Base-by-base conservation (phyloP, 202 grass and related monocot genomes). In the Setaria viridis region DNA sequence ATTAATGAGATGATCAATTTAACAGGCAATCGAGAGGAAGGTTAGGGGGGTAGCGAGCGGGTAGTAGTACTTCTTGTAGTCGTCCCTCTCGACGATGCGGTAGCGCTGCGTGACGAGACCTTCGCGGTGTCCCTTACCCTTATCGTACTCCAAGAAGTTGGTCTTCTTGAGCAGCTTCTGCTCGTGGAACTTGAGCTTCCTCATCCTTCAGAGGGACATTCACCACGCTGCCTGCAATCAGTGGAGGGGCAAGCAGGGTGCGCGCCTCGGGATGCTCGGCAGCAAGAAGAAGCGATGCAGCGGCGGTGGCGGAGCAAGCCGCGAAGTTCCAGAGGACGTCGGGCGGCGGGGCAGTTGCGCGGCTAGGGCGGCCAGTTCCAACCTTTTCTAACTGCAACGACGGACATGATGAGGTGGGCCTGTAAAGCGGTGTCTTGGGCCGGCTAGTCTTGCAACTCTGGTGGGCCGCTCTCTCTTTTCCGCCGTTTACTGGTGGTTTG, bases 11-110 rank as follows among this genome's bases (percentile, higher is more conserved):
- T 45, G n/a, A 33, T 16, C 5, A 13, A 67, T 30, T 37, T 11
- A 39, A 46, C 20, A 5, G 12, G 62, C 46, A 15, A 78, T 63
- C 37, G 11, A 29, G 53, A 12, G 7, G 12, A 4, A 9, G 55
- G 33, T 2, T 14, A 5, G 11, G 50, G 35, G 11, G n/a, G 2
- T 4, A 50, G 67, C 17, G 19, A 70, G 37, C 13, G 56, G 12
- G 21, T 17, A 51, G n/a, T 81, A 33, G 16, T 86, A 91, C 89
- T 95, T 98, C 78, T 94, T 98, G 85, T 94, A 95, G 79, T 98
- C 95, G 72, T 98, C 95, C 70, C 91, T 88, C 51, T 80, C 91
- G 2, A 87, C 87, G 81, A 95, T 81, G 87, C 68, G 75, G 83
- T 94, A 92, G 37, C 93, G 86, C 56, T 78, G 87, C 62, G 72